Evolutionary conservation across 805 yeast genomes (phyloP).

Genomic region (Candida orba): DNA sequence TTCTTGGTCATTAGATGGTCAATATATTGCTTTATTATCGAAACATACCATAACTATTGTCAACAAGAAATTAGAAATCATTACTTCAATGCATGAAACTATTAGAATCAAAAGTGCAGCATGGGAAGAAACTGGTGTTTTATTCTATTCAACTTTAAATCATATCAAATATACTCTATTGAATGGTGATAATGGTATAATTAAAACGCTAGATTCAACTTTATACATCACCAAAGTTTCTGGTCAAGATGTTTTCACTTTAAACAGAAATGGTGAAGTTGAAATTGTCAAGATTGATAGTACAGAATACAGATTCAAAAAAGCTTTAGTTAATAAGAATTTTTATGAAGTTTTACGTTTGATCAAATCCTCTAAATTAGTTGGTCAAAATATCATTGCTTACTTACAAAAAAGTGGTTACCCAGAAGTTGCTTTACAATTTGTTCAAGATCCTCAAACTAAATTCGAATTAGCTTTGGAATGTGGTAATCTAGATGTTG

Average conservation of each 20-base stretch:
- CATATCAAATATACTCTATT: constrained; percentile 90
- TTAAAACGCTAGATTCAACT: constrained; percentile 86
- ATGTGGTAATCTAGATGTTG: constrained; percentile 82
- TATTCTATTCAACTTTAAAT: constrained; percentile 88
- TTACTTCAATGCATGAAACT: constrained; percentile 90
- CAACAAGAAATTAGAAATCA: constrained; percentile 63
- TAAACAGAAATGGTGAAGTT: constrained; percentile 80
- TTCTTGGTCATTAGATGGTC: constrained; percentile 83
- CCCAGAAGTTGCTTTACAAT: constrained; percentile 95
- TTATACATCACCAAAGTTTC: constrained; percentile 69
- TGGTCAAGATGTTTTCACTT: constrained; percentile 68
- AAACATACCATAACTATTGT: constrained; percentile 92
- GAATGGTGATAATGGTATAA: constrained; percentile 93
- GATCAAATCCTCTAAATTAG: constrained; percentile 82
- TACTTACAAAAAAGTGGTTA: constrained; percentile 92
- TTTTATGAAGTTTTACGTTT: constrained; percentile 87
- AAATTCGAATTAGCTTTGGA: constrained; percentile 93
- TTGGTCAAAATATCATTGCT: constrained; percentile 95
- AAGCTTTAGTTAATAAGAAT: constrained; percentile 82
- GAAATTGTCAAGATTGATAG: constrained; percentile 81
- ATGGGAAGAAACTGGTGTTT: constrained; percentile 92
- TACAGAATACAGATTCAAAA: constrained; percentile 94
- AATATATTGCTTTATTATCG: constrained; percentile 77
- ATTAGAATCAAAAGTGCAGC: constrained; percentile 95
- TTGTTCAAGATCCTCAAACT: constrained; percentile 93